Conservation (phyloP, 805 yeast species). For the Zygosaccharomyces pseudorouxii region DNA sequence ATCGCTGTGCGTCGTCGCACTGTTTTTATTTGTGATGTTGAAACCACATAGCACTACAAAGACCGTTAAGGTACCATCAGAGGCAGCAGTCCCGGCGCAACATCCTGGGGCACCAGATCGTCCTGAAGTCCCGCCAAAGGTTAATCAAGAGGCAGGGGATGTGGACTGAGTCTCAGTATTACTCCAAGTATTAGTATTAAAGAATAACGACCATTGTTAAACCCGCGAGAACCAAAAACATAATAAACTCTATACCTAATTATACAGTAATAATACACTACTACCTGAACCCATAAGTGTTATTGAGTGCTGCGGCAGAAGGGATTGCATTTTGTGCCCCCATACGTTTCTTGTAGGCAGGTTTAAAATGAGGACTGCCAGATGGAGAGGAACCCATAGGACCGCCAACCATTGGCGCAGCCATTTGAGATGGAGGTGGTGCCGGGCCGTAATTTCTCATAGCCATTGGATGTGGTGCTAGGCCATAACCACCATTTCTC, state of each 20-base stretch:
- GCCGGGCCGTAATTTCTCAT: neutral
- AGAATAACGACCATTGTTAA: too few species aligned
- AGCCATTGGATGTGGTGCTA: neutral
- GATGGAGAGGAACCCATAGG: constrained; percentile 7
- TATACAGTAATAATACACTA: constrained; percentile 5
- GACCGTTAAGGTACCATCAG: neutral
- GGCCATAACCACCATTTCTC: neutral
- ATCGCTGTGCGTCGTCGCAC: constrained; percentile 62
- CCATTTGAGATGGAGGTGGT: constrained; percentile 1
- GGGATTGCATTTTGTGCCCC: constrained; percentile 35
- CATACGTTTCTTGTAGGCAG: constrained; percentile 39
- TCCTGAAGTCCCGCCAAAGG: neutral
- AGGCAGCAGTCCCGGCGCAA: neutral
- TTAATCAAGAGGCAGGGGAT: neutral
- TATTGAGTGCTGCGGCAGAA: constrained; percentile 41
- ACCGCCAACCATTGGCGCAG: constrained; percentile 1
- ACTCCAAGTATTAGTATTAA: too few species aligned
- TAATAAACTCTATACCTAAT: constrained; percentile 5
- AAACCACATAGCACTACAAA: constrained; percentile 43
- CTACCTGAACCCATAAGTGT: constrained; percentile 43
- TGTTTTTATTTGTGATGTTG: constrained; percentile 64
- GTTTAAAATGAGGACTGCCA: constrained; percentile 29
- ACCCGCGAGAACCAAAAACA: neutral
- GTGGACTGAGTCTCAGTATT: too few species aligned
- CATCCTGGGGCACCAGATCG: neutral